These are phyloP conservation scores for Grigorovia transvaalensis DNA, from an alignment of 805 yeast genomes.

Conservation along the genomic window DNA sequence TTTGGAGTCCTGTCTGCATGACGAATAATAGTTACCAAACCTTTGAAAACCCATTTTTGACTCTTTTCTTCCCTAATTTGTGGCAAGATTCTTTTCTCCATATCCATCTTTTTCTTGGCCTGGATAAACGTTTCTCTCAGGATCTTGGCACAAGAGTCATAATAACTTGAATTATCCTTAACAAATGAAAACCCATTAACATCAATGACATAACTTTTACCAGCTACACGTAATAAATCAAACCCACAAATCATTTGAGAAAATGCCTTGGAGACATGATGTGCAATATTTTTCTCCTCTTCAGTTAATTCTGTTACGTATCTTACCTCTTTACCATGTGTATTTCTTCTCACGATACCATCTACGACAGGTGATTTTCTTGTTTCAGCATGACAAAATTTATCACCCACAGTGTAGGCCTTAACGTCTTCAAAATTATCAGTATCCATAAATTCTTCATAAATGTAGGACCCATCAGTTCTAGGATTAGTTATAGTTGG, in stretches of 20 bases:
- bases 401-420: conserved; percentile 91
- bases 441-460: conserved; percentile 94
- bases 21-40: conserved; percentile 80
- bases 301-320: conserved; percentile 70
- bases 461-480: conserved; percentile 82
- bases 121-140: conserved; percentile 63
- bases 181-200: conserved; percentile 98
- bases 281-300: conserved; percentile 74
- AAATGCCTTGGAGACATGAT: conserved; percentile 60
- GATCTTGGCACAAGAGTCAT: conserved; percentile 72
- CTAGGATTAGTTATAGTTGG: conserved; percentile 65
- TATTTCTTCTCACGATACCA: conserved; percentile 93
- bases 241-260: conserved; percentile 96
- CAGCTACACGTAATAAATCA: conserved; percentile 82
- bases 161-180: conserved; percentile 79
- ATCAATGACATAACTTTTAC: conserved; percentile 85
- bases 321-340: conserved; percentile 94
- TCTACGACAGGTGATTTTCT: conserved; percentile 99
- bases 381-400: conserved; percentile 94
- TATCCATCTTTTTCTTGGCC: conserved; percentile 42
- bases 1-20: conserved; percentile 99
- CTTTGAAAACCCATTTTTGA: conserved; percentile 95
- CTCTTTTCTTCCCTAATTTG: conserved; percentile 31
- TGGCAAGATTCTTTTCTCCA: conserved; percentile 30
- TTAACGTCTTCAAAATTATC: conserved; percentile 97